A percentile compares a stretch with the other conserved stretches of the same genome.
These are phyloP conservation scores for Russula ochroleuca DNA, from an alignment of 768 basidiomycete genomes.

Conservation along the genomic window DNA sequence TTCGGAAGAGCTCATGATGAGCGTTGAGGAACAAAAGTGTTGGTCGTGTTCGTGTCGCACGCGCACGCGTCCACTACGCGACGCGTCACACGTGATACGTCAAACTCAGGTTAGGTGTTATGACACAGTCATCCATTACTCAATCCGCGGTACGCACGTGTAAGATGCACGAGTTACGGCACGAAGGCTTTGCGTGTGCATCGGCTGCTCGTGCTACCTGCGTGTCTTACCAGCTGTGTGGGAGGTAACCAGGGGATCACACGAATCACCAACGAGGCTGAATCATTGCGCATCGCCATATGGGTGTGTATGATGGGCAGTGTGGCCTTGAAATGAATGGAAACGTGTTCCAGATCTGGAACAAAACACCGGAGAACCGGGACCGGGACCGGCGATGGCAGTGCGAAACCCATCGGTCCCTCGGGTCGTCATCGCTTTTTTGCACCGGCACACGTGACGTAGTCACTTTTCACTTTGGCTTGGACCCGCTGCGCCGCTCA, in stretches of 20 bases:
- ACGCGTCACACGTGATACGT: slow-evolving; percentile 24
- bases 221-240: neutral
- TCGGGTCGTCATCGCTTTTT: neutral
- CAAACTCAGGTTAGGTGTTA: slow-evolving; percentile 1
- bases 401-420: neutral
- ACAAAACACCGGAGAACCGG: neutral
- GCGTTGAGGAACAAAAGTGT: neutral
- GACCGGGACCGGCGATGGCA: neutral
- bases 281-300: neutral
- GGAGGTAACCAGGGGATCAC: too few relatives aligned
- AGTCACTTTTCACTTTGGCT: slow-evolving; percentile 5
- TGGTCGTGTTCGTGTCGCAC: neutral
- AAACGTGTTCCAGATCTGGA: neutral
- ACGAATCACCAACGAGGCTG: neutral
- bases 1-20: slow-evolving; percentile 67
- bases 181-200: neutral
- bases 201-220: neutral
- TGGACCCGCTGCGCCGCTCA: neutral
- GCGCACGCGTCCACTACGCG: slow-evolving; percentile 8
- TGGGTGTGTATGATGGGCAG: too few relatives aligned
- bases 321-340: neutral
- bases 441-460: neutral
- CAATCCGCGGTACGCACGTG: neutral
- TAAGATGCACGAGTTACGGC: neutral
- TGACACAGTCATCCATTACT: neutral